A percentile compares a stretch with the other conserved stretches of the same genome.
Evolutionary conservation across 208 protist genomes (phyloP).

Genomic region (Phytomonas serpens): DNA sequence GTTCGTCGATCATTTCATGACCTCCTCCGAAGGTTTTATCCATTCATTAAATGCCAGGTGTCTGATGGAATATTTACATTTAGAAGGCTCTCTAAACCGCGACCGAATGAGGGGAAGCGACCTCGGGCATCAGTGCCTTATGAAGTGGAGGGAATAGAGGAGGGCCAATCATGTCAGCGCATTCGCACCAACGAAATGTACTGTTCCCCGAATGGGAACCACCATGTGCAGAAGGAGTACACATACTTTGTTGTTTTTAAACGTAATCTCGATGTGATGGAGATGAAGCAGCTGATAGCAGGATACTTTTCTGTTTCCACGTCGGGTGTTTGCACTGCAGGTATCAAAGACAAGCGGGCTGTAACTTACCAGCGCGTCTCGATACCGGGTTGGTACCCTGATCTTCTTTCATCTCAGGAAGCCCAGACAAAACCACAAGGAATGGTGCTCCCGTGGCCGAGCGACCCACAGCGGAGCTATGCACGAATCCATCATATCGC

Average conservation of each 20-base stretch:
- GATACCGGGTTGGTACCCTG: conserved; percentile 17
- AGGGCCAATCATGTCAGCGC: not conserved
- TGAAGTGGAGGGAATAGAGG: not conserved
- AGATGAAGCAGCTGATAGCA: conserved; percentile 51
- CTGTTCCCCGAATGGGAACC: not conserved
- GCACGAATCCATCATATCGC: conserved; percentile 13
- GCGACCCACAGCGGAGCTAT: conserved; percentile 31
- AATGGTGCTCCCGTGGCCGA: conserved; percentile 26
- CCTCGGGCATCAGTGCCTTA: not conserved
- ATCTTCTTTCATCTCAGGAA: not conserved
- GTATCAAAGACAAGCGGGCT: conserved; percentile 91
- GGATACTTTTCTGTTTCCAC: conserved; percentile 31
- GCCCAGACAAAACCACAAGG: not conserved
- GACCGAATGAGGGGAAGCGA: not conserved
- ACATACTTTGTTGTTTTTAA: conserved; percentile 66
- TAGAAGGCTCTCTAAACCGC: not conserved
- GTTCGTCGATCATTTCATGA: conserved; percentile 60
- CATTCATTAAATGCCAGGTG: conserved; percentile 46
- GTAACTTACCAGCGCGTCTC: conserved; percentile 85
- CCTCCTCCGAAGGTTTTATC: conserved; percentile 48
- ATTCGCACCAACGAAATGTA: not conserved
- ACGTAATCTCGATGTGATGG: conserved; percentile 72
- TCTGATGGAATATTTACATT: conserved; percentile 33
- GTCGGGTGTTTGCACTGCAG: conserved; percentile 64
- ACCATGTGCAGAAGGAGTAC: not conserved